Evolutionary conservation across 1,284 basidiomycete species (phyloP).

Genomic region (Puccinia triticina): DNA sequence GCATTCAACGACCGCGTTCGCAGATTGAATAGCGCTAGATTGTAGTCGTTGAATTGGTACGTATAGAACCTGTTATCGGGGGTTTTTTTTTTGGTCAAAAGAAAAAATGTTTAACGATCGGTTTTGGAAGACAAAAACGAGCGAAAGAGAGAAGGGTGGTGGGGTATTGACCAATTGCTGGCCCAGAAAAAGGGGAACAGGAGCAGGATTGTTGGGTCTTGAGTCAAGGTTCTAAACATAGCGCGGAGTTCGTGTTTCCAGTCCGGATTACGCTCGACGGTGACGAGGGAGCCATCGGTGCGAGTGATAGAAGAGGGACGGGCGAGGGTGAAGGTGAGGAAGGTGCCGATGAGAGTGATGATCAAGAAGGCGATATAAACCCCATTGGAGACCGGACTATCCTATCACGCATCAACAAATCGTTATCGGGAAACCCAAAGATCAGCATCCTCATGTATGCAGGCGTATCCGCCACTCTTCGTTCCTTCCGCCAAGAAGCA

Average conservation of each 20-base stretch:
- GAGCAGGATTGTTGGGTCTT: conserved; percentile 54
- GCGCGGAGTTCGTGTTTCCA: conserved; percentile 55
- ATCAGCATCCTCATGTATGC: background rate
- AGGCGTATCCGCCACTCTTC: background rate
- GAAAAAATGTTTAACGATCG: background rate
- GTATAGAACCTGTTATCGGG: conserved; percentile 45
- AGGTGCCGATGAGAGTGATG: conserved; percentile 51
- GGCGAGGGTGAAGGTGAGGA: conserved; percentile 44
- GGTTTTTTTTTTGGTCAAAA: background rate
- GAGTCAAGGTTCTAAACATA: conserved; percentile 53
- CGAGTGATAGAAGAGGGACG: conserved; percentile 53
- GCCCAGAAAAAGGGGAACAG: conserved; percentile 57
- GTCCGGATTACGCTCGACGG: conserved; percentile 55
- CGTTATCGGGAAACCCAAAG: background rate
- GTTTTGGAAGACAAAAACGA: background rate
- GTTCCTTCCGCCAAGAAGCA: background rate
- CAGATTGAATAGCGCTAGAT: conserved; percentile 59
- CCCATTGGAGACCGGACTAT: conserved; percentile 43
- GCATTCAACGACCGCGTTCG: conserved; percentile 60
- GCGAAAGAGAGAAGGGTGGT: background rate
- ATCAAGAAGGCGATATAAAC: conserved; percentile 56
- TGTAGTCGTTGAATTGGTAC: conserved; percentile 54
- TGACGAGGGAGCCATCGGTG: conserved; percentile 55
- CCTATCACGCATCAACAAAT: background rate
- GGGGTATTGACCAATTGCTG: conserved; percentile 54